Evolutionary conservation across 805 yeast species (phyloP).

Genomic region (Metschnikowia cubensis): DNA sequence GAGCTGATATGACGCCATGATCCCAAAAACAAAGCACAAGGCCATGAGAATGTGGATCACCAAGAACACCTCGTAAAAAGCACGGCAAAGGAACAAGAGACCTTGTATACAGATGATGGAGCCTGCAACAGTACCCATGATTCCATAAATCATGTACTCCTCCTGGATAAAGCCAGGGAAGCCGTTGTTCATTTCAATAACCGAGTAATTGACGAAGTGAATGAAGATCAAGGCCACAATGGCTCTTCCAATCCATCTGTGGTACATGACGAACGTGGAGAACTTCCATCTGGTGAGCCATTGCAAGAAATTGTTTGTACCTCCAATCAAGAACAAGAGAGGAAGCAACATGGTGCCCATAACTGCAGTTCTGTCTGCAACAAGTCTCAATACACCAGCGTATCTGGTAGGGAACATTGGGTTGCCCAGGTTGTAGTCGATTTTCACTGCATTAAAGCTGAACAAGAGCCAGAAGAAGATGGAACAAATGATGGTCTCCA

Average conservation of each 20-base stretch:
- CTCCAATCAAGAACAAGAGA: conserved; percentile 17
- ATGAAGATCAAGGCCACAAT: conserved; percentile 15
- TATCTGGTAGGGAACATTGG: conserved; percentile 28
- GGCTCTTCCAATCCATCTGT: conserved; percentile 19
- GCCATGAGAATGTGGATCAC: conserved; percentile 18
- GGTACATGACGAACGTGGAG: conserved; percentile 16
- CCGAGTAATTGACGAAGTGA: conserved; percentile 13
- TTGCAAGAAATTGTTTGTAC: conserved; percentile 18
- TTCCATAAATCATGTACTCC: conserved; percentile 15
- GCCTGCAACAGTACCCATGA: conserved; percentile 11
- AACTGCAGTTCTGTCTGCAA: conserved; percentile 17
- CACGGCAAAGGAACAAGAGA: conserved; percentile 13
- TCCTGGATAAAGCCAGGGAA: conserved; percentile 4
- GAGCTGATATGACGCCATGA: conserved; percentile 16
- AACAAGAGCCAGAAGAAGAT: conserved; percentile 18
- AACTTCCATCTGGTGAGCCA: conserved; percentile 20
- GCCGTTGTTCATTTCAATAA: conserved; percentile 1
- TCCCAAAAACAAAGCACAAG: conserved; percentile 13
- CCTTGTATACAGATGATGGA: conserved; percentile 18
- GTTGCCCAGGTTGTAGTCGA: conserved; percentile 27
- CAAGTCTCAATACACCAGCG: conserved; percentile 8
- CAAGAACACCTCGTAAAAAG: conserved; percentile 17
- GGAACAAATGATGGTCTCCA: conserved; percentile 22
- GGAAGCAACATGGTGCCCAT: conserved; percentile 17
- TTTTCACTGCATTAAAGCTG: conserved; percentile 13